Evolutionary conservation across 345 rosid species (phyloP).

Genomic region (Carallia brachiata): DNA sequence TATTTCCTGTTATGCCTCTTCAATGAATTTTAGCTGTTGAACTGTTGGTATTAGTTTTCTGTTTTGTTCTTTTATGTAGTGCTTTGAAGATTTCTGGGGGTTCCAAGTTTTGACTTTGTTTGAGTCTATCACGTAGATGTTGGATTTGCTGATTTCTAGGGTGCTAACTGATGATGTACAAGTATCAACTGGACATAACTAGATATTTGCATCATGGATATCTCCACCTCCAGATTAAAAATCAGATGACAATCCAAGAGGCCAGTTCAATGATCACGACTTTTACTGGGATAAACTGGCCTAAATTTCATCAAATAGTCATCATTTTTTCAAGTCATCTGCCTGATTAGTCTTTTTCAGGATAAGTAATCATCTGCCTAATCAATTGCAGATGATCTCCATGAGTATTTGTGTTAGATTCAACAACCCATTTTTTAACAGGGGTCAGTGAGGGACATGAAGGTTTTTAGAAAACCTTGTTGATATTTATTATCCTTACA

Average conservation of each 20-base stretch:
- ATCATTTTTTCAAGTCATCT: neutral
- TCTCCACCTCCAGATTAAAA: no score
- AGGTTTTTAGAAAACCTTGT: no score
- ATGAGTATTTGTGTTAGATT: neutral
- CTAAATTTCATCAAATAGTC: neutral
- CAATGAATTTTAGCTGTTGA: conserved; percentile 2
- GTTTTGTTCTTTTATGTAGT: neutral
- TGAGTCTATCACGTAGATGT: neutral
- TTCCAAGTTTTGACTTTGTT: neutral
- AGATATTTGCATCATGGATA: no score
- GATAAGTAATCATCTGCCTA: neutral
- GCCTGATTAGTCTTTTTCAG: no score
- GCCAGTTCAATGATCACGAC: no score
- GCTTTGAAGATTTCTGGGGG: neutral
- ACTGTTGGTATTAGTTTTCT: neutral
- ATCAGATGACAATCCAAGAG: no score
- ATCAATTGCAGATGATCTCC: neutral
- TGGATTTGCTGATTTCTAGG: neutral
- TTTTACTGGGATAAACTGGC: neutral
- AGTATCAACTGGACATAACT: neutral
- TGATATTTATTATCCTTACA: no score
- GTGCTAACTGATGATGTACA: neutral
- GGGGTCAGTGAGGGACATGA: no score
- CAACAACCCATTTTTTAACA: no score
- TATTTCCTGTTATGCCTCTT: neutral